These are phyloP conservation scores for Mycena leptocephala DNA, from an alignment of 768 basidiomycete species.

Conservation along the genomic window DNA sequence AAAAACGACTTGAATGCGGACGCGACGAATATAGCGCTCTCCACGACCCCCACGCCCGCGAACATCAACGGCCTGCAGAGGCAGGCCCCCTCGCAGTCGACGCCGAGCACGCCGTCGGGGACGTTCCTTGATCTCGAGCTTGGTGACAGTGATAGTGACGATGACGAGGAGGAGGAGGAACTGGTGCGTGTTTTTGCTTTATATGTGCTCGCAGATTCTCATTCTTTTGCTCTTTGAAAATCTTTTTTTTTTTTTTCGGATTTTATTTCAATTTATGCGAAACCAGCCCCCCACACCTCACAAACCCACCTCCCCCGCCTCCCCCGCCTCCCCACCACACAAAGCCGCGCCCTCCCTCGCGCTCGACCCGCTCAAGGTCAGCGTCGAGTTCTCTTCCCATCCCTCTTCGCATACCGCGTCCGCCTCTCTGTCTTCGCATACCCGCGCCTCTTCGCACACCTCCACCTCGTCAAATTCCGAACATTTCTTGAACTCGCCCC, in stretches of 20 bases:
- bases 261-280: not conserved
- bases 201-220: no score
- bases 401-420: not conserved
- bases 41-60: not conserved
- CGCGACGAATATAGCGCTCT: no score
- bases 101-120: not conserved
- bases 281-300: not conserved
- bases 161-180: not conserved
- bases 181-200: not conserved
- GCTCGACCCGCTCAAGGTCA: conserved; percentile 16
- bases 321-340: not conserved
- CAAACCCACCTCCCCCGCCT: not conserved
- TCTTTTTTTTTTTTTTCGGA: not conserved
- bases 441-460: not conserved
- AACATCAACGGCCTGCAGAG: not conserved
- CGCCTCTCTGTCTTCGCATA: not conserved
- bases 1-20: not conserved
- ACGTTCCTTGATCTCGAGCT: conserved; percentile 7
- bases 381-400: not conserved
- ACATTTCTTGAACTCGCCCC: no score
- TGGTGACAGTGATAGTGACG: not conserved
- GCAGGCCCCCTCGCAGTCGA: not conserved
- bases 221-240: no score
- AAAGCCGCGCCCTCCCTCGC: conserved; percentile 13
- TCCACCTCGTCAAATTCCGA: not conserved